Evolutionary conservation across 371 early-diverging fungal species (phyloP).

Genomic region (Mucor saturninus): DNA sequence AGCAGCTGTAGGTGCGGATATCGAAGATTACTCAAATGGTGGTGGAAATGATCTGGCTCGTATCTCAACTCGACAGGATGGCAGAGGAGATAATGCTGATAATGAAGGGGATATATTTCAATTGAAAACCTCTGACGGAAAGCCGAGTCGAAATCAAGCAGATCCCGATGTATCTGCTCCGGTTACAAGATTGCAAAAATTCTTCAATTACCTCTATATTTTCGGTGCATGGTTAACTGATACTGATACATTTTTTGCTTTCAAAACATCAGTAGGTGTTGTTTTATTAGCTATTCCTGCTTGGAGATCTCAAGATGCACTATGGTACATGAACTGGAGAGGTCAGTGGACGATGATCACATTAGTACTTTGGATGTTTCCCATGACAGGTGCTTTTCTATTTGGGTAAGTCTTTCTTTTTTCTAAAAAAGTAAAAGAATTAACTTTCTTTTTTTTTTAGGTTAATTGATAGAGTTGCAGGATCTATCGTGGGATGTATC

Average conservation of each 20-base stretch:
- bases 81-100: neutral
- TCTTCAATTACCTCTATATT: conserved; percentile 27
- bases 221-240: conserved; percentile 31
- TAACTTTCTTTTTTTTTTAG: conserved; percentile 12
- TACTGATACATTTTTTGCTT: conserved; percentile 35
- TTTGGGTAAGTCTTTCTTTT: conserved; percentile 26
- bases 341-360: conserved; percentile 54
- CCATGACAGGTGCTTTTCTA: conserved; percentile 42
- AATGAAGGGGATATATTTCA: conserved; percentile 6
- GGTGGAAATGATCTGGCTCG: conserved; percentile 19
- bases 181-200: conserved; percentile 25
- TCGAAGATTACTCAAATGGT: conserved; percentile 10
- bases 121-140: neutral
- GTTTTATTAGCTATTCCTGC: conserved; percentile 44
- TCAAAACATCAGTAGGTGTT: conserved; percentile 45
- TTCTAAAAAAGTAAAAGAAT: neutral
- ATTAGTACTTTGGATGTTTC: conserved; percentile 46
- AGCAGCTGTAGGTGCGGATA: conserved; percentile 24
- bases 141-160: conserved; percentile 1
- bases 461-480: conserved; percentile 30
- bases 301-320: conserved; percentile 28
- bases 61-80: conserved; percentile 16
- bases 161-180: conserved; percentile 53
- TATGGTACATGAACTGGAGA: conserved; percentile 46
- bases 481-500: conserved; percentile 40